phyloP scores from a whole-genome alignment of 2,329 filamentous ascomycete genomes.

The Orbilia blumenaviensis region DNA sequence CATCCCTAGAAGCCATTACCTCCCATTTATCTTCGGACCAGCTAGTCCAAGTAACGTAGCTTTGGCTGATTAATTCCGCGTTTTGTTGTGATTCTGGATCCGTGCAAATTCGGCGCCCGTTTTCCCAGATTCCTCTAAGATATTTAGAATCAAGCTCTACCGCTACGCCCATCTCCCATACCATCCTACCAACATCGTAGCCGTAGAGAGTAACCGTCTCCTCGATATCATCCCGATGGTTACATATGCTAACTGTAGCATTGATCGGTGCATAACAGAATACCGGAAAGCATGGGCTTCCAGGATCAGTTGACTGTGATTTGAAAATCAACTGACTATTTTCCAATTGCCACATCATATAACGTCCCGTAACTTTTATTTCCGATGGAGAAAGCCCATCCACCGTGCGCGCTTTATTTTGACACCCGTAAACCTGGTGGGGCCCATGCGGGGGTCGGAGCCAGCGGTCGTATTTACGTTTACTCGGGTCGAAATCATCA shows the following conservation, averaged over 20 bases:
- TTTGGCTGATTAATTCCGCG: neutral
- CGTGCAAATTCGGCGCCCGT: neutral
- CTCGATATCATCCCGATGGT: neutral
- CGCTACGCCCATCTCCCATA: slow-evolving; percentile 24
- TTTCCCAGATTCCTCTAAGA: neutral
- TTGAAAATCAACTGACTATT: slow-evolving; percentile 12
- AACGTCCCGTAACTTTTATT: slow-evolving; percentile 1
- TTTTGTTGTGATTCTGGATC: slow-evolving; percentile 4
- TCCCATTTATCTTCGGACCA: slow-evolving; percentile 44
- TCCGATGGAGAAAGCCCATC: neutral
- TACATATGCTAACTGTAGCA: slow-evolving; percentile 21
- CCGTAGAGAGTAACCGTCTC: slow-evolving; percentile 6
- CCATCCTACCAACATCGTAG: slow-evolving; percentile 3
- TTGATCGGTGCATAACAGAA: slow-evolving; percentile 23
- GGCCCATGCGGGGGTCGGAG: slow-evolving; percentile 2
- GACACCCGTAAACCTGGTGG: neutral
- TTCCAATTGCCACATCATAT: slow-evolving; percentile 37
- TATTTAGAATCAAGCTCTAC: slow-evolving; percentile 4
- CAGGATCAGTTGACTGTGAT: neutral
- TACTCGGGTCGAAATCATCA: neutral
- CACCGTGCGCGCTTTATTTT: neutral
- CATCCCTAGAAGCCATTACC: slow-evolving; percentile 9
- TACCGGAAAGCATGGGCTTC: slow-evolving; percentile 21
- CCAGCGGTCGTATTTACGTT: neutral
- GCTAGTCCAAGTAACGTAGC: slow-evolving; percentile 24